Conservation (phyloP, 1,284 basidiomycete genomes). For the Ceratobasidium sp. region DNA sequence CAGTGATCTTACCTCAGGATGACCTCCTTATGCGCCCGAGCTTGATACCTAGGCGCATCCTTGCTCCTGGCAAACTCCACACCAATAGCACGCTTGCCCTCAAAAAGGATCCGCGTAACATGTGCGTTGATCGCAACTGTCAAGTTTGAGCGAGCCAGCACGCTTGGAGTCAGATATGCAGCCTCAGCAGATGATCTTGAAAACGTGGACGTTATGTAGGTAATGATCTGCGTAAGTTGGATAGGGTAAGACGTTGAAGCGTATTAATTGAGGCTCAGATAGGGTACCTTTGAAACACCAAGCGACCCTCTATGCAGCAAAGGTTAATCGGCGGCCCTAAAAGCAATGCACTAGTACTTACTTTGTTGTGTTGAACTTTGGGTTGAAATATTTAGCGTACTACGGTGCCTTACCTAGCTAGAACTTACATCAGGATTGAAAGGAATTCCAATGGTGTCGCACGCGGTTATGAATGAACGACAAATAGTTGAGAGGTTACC, state of each 20-base stretch:
- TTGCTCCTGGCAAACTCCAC: slow-evolving; percentile 68
- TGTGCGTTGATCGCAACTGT: slow-evolving; percentile 68
- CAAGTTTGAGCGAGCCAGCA: slow-evolving; percentile 72
- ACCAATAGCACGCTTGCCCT: slow-evolving; percentile 64
- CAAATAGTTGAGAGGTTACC: slow-evolving; percentile 15
- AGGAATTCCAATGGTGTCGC: slow-evolving; percentile 30
- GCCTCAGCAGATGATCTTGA: slow-evolving; percentile 61
- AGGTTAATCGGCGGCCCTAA: not conserved
- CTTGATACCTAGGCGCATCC: slow-evolving; percentile 58
- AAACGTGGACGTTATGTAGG: slow-evolving; percentile 22
- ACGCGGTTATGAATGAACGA: slow-evolving; percentile 29
- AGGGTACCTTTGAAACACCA: slow-evolving; percentile 67
- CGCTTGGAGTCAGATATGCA: slow-evolving; percentile 73
- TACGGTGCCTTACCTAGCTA: not conserved
- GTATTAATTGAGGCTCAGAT: not conserved
- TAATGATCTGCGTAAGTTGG: slow-evolving; percentile 8
- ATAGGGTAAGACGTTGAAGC: not conserved
- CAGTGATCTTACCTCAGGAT: slow-evolving; percentile 61
- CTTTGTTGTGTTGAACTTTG: slow-evolving; percentile 63
- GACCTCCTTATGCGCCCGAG: slow-evolving; percentile 69
- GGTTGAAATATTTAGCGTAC: not conserved
- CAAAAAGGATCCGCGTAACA: slow-evolving; percentile 66
- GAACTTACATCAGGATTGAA: slow-evolving; percentile 29
- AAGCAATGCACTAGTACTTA: not conserved
- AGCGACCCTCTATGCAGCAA: slow-evolving; percentile 59